Base-by-base conservation (phyloP, 2,329 filamentous ascomycete genomes). In the Pleomassaria siparia region DNA sequence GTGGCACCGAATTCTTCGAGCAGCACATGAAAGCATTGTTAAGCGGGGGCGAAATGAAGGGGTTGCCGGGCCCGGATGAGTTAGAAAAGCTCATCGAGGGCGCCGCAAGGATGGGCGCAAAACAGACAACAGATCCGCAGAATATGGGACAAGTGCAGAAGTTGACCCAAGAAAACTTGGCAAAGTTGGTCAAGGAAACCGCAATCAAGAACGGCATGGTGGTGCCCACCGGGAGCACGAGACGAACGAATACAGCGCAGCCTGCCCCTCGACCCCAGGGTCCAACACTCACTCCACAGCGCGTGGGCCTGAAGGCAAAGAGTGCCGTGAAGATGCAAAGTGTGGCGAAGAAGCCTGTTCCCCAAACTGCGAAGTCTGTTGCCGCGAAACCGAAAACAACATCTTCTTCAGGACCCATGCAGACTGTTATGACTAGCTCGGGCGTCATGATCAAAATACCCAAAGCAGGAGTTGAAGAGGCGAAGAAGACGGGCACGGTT, bases 41-140 rank as follows among this genome's bases (percentile, higher is more conserved):
- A 4, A 54, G 58, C 1, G 62, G 60, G 11, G 66, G 66, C 3
- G 66, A 69, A 8, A 50, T 69, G 49, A 66, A 65, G 40, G 63
- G 64, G 2, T 52, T 67, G 8, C 67, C 67, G 6, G 60, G 61
- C 40, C 65, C 66, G 1, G 65, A 70, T 7, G 63, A 71, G 37
- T 53, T 71, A 8, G 66, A 69, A 40, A 69, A 69, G 49, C 60
- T 70, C 59, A 71, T 71, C 7, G 64, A 67, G 47, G 64, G 62
- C 1, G 66, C 66, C 2, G 64, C 66, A 0, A 59, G 60, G 40
- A 53, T 70, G 51, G 64, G 66, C 18, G 64, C 64, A 10, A 53
- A 56, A 9, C 64, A 70, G 49, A 54, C 55, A n/a, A 62, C 64
- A 1, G 52, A 53, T 3, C 60, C 62, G 22, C 49, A 59, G 22